Evolutionary conservation across 2,329 filamentous ascomycete species (phyloP).

Genomic region (Dactylellina leptospora): DNA sequence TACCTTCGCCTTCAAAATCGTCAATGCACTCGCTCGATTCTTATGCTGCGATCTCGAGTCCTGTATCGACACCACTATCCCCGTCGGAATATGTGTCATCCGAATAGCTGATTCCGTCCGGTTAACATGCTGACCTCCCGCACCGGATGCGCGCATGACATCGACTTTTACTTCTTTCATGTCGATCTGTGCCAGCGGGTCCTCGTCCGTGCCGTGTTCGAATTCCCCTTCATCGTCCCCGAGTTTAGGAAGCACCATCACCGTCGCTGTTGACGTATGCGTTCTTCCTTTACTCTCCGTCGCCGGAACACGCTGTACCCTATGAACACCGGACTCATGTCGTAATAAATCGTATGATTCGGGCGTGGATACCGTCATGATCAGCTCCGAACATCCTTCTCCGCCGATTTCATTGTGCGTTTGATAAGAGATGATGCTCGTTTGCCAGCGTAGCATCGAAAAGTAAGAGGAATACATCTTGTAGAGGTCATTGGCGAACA

Average conservation of each 20-base stretch:
- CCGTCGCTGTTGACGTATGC: slow-evolving; percentile 94
- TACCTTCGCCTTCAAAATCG: slow-evolving; percentile 78
- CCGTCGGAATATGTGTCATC: slow-evolving; percentile 87
- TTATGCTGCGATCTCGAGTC: slow-evolving; percentile 88
- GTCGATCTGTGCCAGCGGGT: slow-evolving; percentile 91
- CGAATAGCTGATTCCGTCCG: slow-evolving; percentile 96
- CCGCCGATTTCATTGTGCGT: slow-evolving; percentile 68
- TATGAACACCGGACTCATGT: slow-evolving; percentile 90
- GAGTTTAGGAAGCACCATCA: slow-evolving; percentile 90
- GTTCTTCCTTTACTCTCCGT: slow-evolving; percentile 82
- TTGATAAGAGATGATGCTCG: slow-evolving; percentile 61
- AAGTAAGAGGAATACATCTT: slow-evolving; percentile 90
- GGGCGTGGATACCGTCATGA: slow-evolving; percentile 79
- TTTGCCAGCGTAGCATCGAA: slow-evolving; percentile 62
- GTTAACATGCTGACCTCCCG: slow-evolving; percentile 97
- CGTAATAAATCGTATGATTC: slow-evolving; percentile 84
- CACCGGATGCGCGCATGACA: slow-evolving; percentile 89
- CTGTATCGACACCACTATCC: slow-evolving; percentile 88
- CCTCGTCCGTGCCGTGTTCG: slow-evolving; percentile 67
- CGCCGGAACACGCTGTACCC: slow-evolving; percentile 93
- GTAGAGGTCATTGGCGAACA: slow-evolving; percentile 87
- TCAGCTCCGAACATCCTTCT: slow-evolving; percentile 77
- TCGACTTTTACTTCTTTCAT: slow-evolving; percentile 82
- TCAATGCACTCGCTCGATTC: slow-evolving; percentile 89
- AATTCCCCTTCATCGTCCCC: slow-evolving; percentile 67